These are phyloP conservation scores for Entophlyctis helioformis DNA, from an alignment of 192 early-diverging fungal species.

Conservation along the genomic window DNA sequence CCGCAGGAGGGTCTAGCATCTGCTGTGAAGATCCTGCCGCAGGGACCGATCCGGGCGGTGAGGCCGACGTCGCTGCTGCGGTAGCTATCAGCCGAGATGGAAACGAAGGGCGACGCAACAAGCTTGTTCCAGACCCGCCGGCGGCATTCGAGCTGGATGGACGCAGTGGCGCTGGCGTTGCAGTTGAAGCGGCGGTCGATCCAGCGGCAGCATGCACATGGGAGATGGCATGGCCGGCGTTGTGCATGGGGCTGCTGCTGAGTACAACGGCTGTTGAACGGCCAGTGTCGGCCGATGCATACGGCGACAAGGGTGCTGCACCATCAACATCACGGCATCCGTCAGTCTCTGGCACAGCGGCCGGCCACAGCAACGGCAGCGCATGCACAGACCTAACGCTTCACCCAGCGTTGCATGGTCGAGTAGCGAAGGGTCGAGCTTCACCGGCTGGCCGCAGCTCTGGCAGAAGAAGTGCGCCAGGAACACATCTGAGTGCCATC, in stretches of 20 bases:
- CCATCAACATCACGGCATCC: neutral
- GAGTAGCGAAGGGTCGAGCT: slow-evolving; percentile 49
- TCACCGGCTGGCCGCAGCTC: slow-evolving; percentile 49
- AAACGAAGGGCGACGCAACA: no score
- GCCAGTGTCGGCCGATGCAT: neutral
- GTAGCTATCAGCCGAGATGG: no score
- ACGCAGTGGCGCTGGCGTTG: no score
- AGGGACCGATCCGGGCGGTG: no score
- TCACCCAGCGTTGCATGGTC: slow-evolving; percentile 38
- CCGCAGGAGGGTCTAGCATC: neutral
- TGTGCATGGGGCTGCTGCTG: neutral
- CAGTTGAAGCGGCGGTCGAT: no score
- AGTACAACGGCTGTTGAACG: neutral
- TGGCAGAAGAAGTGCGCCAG: slow-evolving; percentile 33
- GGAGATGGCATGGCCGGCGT: neutral
- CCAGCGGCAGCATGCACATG: no score
- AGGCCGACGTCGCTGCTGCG: no score
- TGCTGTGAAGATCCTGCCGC: no score
- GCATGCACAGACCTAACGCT: slow-evolving; percentile 28
- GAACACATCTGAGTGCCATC: no score
- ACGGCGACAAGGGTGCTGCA: neutral
- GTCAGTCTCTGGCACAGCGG: slow-evolving; percentile 15
- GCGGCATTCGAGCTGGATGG: no score
- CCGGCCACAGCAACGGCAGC: slow-evolving; percentile 9
- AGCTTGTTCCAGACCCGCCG: no score